Evolutionary conservation across 495 filamentous ascomycete species (phyloP).

Genomic region (Clavariopsis aquatica): DNA sequence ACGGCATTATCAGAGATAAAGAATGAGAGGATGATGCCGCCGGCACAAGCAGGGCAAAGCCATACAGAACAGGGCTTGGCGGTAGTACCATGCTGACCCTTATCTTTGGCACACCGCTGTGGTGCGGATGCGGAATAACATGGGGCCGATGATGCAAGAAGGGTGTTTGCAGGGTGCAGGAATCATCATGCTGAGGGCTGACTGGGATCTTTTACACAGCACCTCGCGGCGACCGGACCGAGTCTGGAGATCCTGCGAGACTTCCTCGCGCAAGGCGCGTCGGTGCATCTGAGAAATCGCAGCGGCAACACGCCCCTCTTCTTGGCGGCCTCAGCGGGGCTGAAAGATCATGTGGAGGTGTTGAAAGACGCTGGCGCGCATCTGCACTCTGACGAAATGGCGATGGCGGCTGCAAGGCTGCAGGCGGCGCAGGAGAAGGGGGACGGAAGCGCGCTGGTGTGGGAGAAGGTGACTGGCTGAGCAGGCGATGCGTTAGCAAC

Average conservation of each 20-base stretch:
- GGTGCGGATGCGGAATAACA: conserved; percentile 20
- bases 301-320: conserved; percentile 81
- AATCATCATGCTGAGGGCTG: conserved; percentile 17
- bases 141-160: conserved; percentile 30
- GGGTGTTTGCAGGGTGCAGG: conserved; percentile 23
- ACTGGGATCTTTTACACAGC: conserved; percentile 52
- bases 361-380: conserved; percentile 71
- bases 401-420: conserved; percentile 33
- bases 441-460: conserved; percentile 31
- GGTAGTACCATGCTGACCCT: conserved; percentile 34
- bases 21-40: conserved; percentile 22
- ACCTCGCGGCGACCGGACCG: conserved; percentile 64
- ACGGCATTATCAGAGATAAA: conserved; percentile 36
- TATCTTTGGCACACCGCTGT: conserved; percentile 34
- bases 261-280: conserved; percentile 75
- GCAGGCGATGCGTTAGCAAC: background rate
- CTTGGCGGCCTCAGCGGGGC: conserved; percentile 66
- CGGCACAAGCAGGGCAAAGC: conserved; percentile 25
- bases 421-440: conserved; percentile 22
- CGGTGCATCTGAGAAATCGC: conserved; percentile 81
- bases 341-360: conserved; percentile 63
- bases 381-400: conserved; percentile 64
- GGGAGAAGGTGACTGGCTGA: conserved; percentile 32
- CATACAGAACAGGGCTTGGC: conserved; percentile 30
- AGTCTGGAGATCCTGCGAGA: conserved; percentile 65